Percentiles rank a stretch among this genome's conserved stretches.
phyloP scores from a whole-genome alignment of 78 protist species.

The Planoprotostelium fungivorum region DNA sequence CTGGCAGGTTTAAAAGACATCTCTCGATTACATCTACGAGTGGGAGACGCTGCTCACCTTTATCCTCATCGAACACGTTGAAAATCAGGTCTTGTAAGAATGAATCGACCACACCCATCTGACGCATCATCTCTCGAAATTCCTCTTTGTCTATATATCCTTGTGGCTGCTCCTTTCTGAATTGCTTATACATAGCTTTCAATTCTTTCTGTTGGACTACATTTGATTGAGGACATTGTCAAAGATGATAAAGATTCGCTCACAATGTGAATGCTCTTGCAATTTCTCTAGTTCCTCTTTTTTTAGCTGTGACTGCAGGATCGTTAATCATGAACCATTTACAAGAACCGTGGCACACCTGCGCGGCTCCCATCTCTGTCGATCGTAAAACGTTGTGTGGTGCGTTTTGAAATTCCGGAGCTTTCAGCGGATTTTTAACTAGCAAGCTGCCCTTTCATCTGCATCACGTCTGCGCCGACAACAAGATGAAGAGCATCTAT shows the following conservation, averaged over 20 bases:
- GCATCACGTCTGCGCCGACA: no score
- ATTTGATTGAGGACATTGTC: neutral
- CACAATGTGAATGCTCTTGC: neutral
- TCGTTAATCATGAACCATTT: neutral
- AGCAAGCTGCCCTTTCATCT: no score
- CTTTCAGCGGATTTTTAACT: no score
- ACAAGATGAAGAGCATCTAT: no score
- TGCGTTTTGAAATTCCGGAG: no score
- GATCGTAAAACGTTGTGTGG: no score
- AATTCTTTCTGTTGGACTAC: conserved; percentile 56
- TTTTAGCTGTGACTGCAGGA: neutral
- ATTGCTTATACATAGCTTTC: conserved; percentile 46
- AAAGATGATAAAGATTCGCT: neutral
- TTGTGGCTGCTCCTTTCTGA: conserved; percentile 60
- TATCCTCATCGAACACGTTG: conserved; percentile 62
- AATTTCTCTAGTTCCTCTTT: neutral
- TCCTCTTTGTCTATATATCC: conserved; percentile 32
- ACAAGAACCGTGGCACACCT: neutral
- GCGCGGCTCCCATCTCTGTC: neutral
- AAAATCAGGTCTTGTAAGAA: conserved; percentile 56
- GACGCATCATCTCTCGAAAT: conserved; percentile 57
- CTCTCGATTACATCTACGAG: no score
- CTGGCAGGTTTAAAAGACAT: neutral
- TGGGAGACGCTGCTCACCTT: no score
- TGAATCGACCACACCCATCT: conserved; percentile 65